phyloP scores from a whole-genome alignment of 176 grass and related monocot species.

The Avena eriantha region DNA sequence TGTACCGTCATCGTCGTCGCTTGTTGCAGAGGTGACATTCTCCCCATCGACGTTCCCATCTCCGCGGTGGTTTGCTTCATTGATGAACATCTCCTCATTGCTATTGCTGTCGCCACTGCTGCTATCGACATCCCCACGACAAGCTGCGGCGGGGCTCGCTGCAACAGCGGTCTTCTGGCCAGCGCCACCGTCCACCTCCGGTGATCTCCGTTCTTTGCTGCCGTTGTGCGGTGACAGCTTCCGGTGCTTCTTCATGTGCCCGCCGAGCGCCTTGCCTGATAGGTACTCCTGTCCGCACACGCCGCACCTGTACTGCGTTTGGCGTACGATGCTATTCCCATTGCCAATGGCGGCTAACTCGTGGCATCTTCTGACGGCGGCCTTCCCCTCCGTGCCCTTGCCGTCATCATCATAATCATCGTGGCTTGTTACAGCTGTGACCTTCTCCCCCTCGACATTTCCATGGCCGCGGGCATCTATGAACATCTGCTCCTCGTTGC shows the following conservation, averaged over 20 bases:
- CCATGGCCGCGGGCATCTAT: background rate
- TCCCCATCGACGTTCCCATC: background rate
- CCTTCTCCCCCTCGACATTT: background rate
- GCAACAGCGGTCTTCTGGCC: background rate
- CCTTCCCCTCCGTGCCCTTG: background rate
- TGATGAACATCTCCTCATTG: background rate
- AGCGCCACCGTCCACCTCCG: background rate
- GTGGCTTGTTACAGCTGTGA: background rate
- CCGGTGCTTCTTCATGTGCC: constrained; percentile 49
- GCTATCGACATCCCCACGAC: background rate
- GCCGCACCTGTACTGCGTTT: constrained; percentile 35
- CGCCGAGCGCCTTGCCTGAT: constrained; percentile 38
- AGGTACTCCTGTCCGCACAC: constrained; percentile 31
- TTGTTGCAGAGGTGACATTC: background rate
- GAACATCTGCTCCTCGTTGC: background rate
- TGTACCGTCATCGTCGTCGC: background rate
- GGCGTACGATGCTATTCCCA: background rate
- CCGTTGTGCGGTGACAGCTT: background rate
- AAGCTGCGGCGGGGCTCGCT: background rate
- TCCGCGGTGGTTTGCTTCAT: background rate
- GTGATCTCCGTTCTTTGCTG: constrained; percentile 20
- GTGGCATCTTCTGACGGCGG: background rate
- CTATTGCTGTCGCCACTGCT: background rate
- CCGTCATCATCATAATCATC: background rate
- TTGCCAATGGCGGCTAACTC: background rate